phyloP scores from a whole-genome alignment of 768 basidiomycete species.

The Boletus rubroflammeus region DNA sequence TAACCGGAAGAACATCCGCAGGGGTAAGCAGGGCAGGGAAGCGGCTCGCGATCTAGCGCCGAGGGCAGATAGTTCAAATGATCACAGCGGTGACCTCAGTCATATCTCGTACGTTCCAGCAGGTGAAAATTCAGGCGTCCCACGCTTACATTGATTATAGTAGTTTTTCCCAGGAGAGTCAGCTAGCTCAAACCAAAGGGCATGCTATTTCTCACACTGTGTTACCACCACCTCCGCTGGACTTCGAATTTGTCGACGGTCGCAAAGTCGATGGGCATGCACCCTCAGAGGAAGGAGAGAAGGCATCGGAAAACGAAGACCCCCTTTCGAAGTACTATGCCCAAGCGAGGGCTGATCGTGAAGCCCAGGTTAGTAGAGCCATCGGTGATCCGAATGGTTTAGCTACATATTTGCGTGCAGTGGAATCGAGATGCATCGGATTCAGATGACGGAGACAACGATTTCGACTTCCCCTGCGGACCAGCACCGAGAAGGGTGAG shows the following conservation, averaged over 20 bases:
- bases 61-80: neutral
- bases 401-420: slow-evolving; percentile 15
- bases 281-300: neutral
- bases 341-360: slow-evolving; percentile 48
- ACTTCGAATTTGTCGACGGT: slow-evolving; percentile 4
- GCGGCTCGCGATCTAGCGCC: neutral
- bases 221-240: slow-evolving; percentile 26
- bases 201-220: slow-evolving; percentile 11
- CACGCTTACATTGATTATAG: slow-evolving; percentile 27
- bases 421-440: slow-evolving; percentile 36
- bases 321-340: slow-evolving; percentile 66
- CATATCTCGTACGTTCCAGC: slow-evolving; percentile 43
- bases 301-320: slow-evolving; percentile 33
- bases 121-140: neutral
- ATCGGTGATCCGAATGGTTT: neutral
- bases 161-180: slow-evolving; percentile 36
- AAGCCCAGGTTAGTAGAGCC: slow-evolving; percentile 37
- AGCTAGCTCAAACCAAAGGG: neutral
- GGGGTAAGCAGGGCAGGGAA: neutral
- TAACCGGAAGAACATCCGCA: slow-evolving; percentile 16
- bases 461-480: slow-evolving; percentile 13
- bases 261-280: slow-evolving; percentile 1
- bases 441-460: slow-evolving; percentile 31
- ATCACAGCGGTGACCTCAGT: slow-evolving; percentile 36
- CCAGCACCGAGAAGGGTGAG: slow-evolving; percentile 32